Evolutionary conservation across 345 rosid genomes (phyloP).

Genomic region (Eucalyptus leucophloia): DNA sequence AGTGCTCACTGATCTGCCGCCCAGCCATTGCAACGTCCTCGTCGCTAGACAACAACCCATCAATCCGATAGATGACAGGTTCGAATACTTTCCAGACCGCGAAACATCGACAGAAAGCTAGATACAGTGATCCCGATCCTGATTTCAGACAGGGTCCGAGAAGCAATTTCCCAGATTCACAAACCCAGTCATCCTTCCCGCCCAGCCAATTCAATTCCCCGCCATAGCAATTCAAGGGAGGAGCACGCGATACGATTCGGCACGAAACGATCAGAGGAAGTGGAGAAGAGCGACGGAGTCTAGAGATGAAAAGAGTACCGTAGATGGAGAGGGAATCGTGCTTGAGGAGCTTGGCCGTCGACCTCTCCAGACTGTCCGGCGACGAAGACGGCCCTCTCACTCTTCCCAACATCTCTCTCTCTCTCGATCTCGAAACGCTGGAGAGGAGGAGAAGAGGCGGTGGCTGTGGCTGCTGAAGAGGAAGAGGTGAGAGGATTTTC

Average conservation of each 20-base stretch:
- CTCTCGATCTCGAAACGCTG: not conserved
- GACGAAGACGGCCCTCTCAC: constrained; percentile 54
- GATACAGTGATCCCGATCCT: not conserved
- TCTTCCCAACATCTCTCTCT: constrained; percentile 53
- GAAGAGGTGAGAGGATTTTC: not conserved
- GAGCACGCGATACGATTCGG: not conserved
- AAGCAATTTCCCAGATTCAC: not conserved
- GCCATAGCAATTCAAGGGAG: not conserved
- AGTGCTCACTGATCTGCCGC: not conserved
- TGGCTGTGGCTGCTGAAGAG: not conserved
- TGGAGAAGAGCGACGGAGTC: not conserved
- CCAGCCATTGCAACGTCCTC: not conserved
- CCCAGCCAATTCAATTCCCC: not conserved
- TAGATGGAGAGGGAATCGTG: constrained; percentile 78
- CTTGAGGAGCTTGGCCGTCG: constrained; percentile 61
- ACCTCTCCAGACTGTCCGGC: constrained; percentile 40
- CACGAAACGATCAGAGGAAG: not conserved
- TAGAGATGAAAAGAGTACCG: constrained; percentile 21
- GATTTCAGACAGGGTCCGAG: not conserved
- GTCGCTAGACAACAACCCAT: not conserved
- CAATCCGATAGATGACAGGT: not conserved
- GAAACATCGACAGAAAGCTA: not conserved
- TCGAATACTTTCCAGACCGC: not conserved
- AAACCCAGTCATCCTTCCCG: not conserved
- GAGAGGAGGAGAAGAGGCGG: not conserved